Percentiles rank a stretch among this genome's conserved stretches.
phyloP scores from a whole-genome alignment of 108 stramenopile genomes.

The Nitzschia sp. region DNA sequence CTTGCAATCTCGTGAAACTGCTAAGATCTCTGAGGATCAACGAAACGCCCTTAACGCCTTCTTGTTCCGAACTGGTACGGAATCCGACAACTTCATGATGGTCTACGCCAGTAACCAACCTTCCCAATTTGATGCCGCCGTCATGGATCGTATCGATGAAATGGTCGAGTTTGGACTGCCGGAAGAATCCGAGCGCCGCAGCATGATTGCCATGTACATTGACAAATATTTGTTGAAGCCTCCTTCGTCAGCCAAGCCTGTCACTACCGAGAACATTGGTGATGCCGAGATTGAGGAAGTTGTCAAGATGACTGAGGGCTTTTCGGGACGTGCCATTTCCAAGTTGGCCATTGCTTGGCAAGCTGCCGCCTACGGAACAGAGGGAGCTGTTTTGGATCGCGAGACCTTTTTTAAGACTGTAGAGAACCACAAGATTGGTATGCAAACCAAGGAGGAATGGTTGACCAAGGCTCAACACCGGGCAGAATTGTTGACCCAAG shows the following conservation, averaged over 20 bases:
- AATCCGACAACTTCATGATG: slow-evolving; percentile 98
- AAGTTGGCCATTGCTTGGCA: slow-evolving; percentile 99
- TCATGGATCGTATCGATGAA: slow-evolving; percentile 99
- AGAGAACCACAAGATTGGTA: slow-evolving; percentile 77
- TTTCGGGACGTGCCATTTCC: slow-evolving; percentile 95
- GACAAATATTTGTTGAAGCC: slow-evolving; percentile 92
- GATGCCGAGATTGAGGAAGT: slow-evolving; percentile 84
- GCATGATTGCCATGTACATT: slow-evolving; percentile 96
- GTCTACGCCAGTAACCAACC: slow-evolving; percentile 99
- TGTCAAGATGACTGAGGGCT: slow-evolving; percentile 88
- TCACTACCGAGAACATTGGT: slow-evolving; percentile 75
- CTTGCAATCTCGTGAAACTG: slow-evolving; percentile 87
- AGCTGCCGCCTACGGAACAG: slow-evolving; percentile 95
- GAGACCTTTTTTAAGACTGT: slow-evolving; percentile 82
- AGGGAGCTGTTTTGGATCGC: slow-evolving; percentile 77
- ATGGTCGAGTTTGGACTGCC: slow-evolving; percentile 97
- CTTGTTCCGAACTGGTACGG: slow-evolving; percentile 92
- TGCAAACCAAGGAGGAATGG: slow-evolving; percentile 81
- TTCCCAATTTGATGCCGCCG: slow-evolving; percentile 94
- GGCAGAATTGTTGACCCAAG: slow-evolving; percentile 64
- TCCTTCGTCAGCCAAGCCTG: slow-evolving; percentile 74
- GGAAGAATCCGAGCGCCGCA: slow-evolving; percentile 78
- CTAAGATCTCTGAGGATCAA: slow-evolving; percentile 93
- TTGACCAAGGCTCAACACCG: slow-evolving; percentile 68
- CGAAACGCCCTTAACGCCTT: slow-evolving; percentile 98